These are phyloP conservation scores for Cystobasidiaceae sp. DNA, from an alignment of 1,284 basidiomycete species.

Conservation along the genomic window DNA sequence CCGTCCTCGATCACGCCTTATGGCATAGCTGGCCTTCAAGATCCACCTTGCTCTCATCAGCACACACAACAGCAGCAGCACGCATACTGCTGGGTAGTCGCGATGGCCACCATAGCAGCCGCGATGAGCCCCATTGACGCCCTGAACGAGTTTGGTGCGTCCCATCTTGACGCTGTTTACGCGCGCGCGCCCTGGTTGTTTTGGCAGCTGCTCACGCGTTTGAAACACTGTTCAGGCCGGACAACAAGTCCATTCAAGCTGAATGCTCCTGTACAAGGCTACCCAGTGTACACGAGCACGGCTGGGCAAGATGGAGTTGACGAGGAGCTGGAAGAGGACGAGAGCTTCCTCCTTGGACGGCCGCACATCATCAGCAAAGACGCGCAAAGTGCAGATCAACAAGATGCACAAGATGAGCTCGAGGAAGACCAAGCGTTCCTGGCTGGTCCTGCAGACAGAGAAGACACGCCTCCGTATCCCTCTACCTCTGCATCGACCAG, in stretches of 20 bases:
- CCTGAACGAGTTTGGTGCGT: slow-evolving; percentile 4
- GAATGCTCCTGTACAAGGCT: too few species aligned
- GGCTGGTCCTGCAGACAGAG: not conserved
- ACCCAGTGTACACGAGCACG: not conserved
- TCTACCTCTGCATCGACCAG: too few species aligned
- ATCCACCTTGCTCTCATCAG: not conserved
- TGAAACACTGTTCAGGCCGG: too few species aligned
- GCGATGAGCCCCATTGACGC: slow-evolving; percentile 16
- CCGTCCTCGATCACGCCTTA: too few species aligned
- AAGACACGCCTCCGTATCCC: not conserved
- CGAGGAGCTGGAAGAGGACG: slow-evolving; percentile 29
- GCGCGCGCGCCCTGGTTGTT: not conserved
- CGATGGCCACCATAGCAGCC: not conserved
- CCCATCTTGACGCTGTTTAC: not conserved
- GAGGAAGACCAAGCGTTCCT: slow-evolving; percentile 33
- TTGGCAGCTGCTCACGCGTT: not conserved
- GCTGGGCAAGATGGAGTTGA: too few species aligned
- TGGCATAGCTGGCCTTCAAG: too few species aligned
- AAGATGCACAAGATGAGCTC: slow-evolving; percentile 12
- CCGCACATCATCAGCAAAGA: not conserved
- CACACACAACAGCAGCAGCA: not conserved
- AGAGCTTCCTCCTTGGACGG: slow-evolving; percentile 23
- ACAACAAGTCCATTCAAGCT: too few species aligned
- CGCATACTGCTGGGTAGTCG: not conserved
- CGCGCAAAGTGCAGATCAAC: not conserved